Percentiles rank a stretch among this genome's conserved stretches.
Evolutionary conservation across 1,139 yeast genomes (phyloP).

Genomic region (Taiozyma onychis): DNA sequence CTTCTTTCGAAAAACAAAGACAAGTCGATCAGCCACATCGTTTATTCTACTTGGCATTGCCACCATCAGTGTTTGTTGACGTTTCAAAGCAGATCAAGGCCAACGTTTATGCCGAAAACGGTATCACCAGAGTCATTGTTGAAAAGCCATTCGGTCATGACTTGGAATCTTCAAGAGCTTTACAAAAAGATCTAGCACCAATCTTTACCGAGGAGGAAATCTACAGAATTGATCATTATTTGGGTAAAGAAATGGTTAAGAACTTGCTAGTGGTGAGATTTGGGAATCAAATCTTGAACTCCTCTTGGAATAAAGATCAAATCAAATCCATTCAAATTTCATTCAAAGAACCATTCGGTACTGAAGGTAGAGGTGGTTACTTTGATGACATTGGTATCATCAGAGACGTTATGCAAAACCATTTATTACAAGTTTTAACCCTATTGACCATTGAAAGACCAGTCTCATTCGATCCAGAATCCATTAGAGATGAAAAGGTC

Average conservation of each 20-base stretch:
- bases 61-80: slow-evolving; percentile 83
- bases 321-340: slow-evolving; percentile 79
- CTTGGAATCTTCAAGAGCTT: slow-evolving; percentile 65
- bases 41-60: slow-evolving; percentile 86
- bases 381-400: slow-evolving; percentile 93
- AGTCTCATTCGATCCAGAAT: slow-evolving; percentile 81
- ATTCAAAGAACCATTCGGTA: slow-evolving; percentile 95
- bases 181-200: slow-evolving; percentile 76
- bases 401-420: slow-evolving; percentile 98
- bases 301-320: slow-evolving; percentile 81
- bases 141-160: slow-evolving; percentile 99
- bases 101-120: slow-evolving; percentile 60
- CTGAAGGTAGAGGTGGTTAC: slow-evolving; percentile 98
- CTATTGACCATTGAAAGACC: slow-evolving; percentile 96
- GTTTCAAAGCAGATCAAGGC: slow-evolving; percentile 74
- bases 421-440: slow-evolving; percentile 86
- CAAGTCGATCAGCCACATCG: slow-evolving; percentile 54
- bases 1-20: slow-evolving; percentile 48
- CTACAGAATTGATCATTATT: slow-evolving; percentile 92
- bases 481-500: slow-evolving; percentile 94
- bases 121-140: slow-evolving; percentile 76
- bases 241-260: slow-evolving; percentile 98
- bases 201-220: slow-evolving; percentile 87
- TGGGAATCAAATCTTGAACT: slow-evolving; percentile 78
- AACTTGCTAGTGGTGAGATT: slow-evolving; percentile 84